These are phyloP conservation scores for Truncatella angustata DNA, from an alignment of 2,329 filamentous ascomycete species.

Conservation along the genomic window DNA sequence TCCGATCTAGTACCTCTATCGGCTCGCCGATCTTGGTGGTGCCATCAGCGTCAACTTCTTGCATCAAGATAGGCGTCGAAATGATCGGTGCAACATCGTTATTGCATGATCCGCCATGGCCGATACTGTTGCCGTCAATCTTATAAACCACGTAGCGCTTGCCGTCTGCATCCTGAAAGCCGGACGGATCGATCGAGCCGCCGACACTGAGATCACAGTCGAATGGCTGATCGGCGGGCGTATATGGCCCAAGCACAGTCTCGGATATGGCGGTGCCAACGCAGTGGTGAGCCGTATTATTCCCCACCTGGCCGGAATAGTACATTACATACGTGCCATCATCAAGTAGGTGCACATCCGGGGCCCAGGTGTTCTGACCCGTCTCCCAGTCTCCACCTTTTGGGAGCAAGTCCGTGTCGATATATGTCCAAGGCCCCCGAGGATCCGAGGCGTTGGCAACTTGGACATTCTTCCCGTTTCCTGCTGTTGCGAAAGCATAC, in stretches of 20 bases:
- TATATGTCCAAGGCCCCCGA: constrained; percentile 43
- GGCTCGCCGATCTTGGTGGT: constrained; percentile 50
- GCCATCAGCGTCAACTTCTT: constrained; percentile 49
- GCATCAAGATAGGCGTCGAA: constrained; percentile 56
- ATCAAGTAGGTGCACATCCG: constrained; percentile 52
- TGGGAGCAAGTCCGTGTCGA: constrained; percentile 55
- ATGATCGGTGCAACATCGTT: constrained; percentile 40
- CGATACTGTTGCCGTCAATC: constrained; percentile 60
- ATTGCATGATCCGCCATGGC: constrained; percentile 40
- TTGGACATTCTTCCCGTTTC: constrained; percentile 50
- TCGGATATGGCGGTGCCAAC: constrained; percentile 54
- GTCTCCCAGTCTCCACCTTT: constrained; percentile 51
- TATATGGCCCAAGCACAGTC: constrained; percentile 50
- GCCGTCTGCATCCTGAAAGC: constrained; percentile 55
- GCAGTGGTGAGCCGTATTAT: constrained; percentile 47
- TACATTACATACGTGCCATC: constrained; percentile 59
- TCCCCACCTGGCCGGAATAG: constrained; percentile 49
- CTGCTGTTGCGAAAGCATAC: constrained; percentile 58
- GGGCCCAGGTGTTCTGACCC: constrained; percentile 57
- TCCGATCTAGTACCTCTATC: constrained; percentile 44
- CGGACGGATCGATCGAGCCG: constrained; percentile 62
- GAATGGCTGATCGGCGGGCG: constrained; percentile 43
- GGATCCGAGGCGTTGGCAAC: constrained; percentile 50
- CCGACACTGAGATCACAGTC: constrained; percentile 52
- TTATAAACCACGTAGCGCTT: constrained; percentile 63